These are phyloP conservation scores for Microdochium bolleyi DNA, from an alignment of 2,329 filamentous ascomycete species.

Conservation along the genomic window DNA sequence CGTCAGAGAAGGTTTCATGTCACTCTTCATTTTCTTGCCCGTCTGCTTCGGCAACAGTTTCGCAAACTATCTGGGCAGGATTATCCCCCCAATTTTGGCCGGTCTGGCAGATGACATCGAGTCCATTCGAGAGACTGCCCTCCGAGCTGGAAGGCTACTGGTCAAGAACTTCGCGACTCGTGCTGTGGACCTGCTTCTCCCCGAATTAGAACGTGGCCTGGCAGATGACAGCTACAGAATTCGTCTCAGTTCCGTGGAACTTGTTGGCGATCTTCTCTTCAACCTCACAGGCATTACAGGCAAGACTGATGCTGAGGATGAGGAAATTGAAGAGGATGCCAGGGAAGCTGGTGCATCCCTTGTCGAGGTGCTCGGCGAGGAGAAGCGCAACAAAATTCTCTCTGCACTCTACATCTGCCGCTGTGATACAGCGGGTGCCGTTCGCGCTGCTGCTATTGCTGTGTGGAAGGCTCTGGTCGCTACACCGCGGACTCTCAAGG, in stretches of 20 bases:
- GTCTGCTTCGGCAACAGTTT: constrained; percentile 99
- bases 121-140: constrained; percentile 91
- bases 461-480: constrained; percentile 98
- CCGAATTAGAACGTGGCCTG: constrained; percentile 89
- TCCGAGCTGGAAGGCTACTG: constrained; percentile 84
- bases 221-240: constrained; percentile 98
- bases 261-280: constrained; percentile 94
- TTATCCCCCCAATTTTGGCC: constrained; percentile 90
- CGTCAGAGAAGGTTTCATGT: constrained; percentile 98
- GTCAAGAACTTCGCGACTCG: constrained; percentile 98
- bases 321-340: constrained; percentile 67
- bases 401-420: constrained; percentile 97
- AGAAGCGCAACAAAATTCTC: constrained; percentile 93
- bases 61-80: constrained; percentile 86
- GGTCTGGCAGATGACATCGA: constrained; percentile 95
- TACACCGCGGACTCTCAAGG: constrained; percentile 85
- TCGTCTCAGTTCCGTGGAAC: constrained; percentile 93
- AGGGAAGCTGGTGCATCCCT: constrained; percentile 89
- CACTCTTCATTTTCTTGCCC: constrained; percentile 96
- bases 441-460: constrained; percentile 79
- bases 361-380: constrained; percentile 87
- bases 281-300: constrained; percentile 92
- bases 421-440: constrained; percentile 88
- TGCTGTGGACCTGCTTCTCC: constrained; percentile 86
- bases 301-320: constrained; percentile 66